Evolutionary conservation across 139 green algal genomes (phyloP), one percentile per base, ranked within the genome.

Genomic region (Tetraselmis striata): DNA sequence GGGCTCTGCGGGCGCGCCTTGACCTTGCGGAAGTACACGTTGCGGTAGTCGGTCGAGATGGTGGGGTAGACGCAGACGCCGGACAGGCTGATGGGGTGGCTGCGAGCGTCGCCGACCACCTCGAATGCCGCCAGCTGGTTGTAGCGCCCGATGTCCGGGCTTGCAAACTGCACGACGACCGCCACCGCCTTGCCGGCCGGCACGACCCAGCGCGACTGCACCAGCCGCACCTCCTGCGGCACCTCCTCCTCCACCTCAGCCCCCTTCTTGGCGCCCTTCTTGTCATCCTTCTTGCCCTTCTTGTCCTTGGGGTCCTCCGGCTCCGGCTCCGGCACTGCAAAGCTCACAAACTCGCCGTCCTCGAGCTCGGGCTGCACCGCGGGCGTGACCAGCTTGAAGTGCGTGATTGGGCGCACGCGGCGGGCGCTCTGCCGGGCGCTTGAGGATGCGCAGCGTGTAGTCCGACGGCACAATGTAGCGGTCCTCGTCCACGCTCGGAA

Each of bases 21-120:
- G 77, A 88, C 81, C 58, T 78, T 87, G 25, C 77, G 76, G 29
- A 79, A 87, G 80, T 83, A 89, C n/a, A 86, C 84, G 67, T 86
- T 88, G 83, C 82, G 84, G 59, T 80, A 81, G 26, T 94, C 92
- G 27, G 85, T 86, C 59, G 58, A 84, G 80, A 97, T 94, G 78
- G 89, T 87, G 5, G 93, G 93, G 82, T 93, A 90, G 77, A 92
- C 90, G 82, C 91, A 95, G 23, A 79, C 79, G 28, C 87, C 89
- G 2, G 80, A 86, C 1, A 92, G 32, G 11, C 78, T 75, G 24
- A 94, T 45, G 26, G 77, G 58, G 76, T 80, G 77, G 82, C 28
- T 77, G 80, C 31, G 79, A 76, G 90, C 89, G 24, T 87, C 89
- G 79, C 86, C 86, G 29, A 92, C 75, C 26, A 92, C 89, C 80